Conservation (phyloP, 257 asterid genomes). For the Nicotiana knightiana region DNA sequence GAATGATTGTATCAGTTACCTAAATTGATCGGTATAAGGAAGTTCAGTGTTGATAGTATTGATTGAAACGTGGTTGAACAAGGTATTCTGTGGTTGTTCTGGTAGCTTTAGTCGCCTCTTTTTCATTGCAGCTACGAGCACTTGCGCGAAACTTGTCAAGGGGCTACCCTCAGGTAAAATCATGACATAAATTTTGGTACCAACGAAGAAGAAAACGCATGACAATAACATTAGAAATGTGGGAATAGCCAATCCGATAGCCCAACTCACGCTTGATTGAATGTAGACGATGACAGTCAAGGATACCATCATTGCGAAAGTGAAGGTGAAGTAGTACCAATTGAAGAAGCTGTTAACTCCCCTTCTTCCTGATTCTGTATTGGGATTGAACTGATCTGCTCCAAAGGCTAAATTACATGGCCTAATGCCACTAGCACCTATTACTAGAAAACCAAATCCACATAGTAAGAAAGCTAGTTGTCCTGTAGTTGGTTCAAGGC, state of each 20-base stretch:
- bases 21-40: slow-evolving; percentile 23
- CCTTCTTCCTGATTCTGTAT: slow-evolving; percentile 22
- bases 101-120: slow-evolving; percentile 21
- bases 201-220: slow-evolving; percentile 20
- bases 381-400: slow-evolving; percentile 30
- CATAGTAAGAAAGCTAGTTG: slow-evolving; percentile 19
- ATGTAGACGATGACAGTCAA: slow-evolving; percentile 23
- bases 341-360: slow-evolving; percentile 31
- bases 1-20: slow-evolving; percentile 12
- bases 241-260: slow-evolving; percentile 23
- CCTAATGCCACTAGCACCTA: slow-evolving; percentile 26
- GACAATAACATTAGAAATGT: slow-evolving; percentile 22
- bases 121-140: slow-evolving; percentile 16
- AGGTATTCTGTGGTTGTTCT: slow-evolving; percentile 7
- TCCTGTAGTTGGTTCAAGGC: slow-evolving; percentile 17
- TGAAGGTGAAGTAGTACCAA: slow-evolving; percentile 31
- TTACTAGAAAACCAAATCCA: slow-evolving; percentile 14
- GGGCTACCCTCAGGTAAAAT: slow-evolving; percentile 30
- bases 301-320: slow-evolving; percentile 22
- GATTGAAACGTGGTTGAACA: slow-evolving; percentile 11
- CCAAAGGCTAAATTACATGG: slow-evolving; percentile 33
- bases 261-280: slow-evolving; percentile 21
- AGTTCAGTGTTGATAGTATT: slow-evolving; percentile 17
- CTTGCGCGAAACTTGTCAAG: slow-evolving; percentile 23
- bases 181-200: slow-evolving; percentile 21